phyloP scores from a whole-genome alignment of 208 protist species.

The Jaenimonas drosophilae region DNA sequence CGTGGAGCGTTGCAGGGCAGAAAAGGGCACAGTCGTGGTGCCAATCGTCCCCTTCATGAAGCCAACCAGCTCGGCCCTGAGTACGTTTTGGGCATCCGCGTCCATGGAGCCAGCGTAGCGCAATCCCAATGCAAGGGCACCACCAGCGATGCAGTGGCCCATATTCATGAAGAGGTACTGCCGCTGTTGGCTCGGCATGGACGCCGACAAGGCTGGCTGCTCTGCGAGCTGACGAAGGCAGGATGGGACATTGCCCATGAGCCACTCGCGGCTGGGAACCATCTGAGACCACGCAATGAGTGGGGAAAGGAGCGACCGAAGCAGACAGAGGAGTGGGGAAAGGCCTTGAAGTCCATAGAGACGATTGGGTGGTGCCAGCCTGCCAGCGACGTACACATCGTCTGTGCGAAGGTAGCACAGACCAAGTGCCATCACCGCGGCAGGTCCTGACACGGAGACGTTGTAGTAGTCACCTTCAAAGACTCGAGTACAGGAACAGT shows the following conservation, averaged over 20 bases:
- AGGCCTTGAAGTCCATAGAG: conserved; percentile 52
- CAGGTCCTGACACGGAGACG: conserved; percentile 44
- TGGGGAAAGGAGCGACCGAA: conserved; percentile 66
- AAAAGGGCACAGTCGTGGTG: conserved; percentile 29
- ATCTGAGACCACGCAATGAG: conserved; percentile 55
- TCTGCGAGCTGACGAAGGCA: conserved; percentile 24
- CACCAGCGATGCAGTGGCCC: conserved; percentile 63
- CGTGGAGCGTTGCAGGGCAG: conserved; percentile 50
- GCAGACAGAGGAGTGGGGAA: conserved; percentile 53
- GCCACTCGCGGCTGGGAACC: conserved; percentile 34
- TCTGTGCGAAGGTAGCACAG: conserved; percentile 70
- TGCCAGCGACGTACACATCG: conserved; percentile 27
- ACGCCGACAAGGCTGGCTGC: too few relatives aligned
- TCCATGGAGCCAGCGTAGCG: conserved; percentile 77
- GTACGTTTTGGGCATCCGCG: conserved; percentile 26
- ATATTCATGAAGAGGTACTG: conserved; percentile 73
- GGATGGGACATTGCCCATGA: conserved; percentile 31
- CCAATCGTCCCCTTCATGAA: conserved; percentile 58
- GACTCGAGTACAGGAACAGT: conserved; percentile 47
- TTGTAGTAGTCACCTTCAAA: conserved; percentile 78
- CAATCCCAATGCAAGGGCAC: conserved; percentile 59
- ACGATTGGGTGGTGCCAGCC: conserved; percentile 36
- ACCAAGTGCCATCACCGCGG: conserved; percentile 59
- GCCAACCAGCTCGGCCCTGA: conserved; percentile 56
- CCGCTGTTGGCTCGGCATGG: conserved; percentile 26